phyloP scores from a whole-genome alignment of 495 filamentous ascomycete genomes.

The Penicillium tannophilum region DNA sequence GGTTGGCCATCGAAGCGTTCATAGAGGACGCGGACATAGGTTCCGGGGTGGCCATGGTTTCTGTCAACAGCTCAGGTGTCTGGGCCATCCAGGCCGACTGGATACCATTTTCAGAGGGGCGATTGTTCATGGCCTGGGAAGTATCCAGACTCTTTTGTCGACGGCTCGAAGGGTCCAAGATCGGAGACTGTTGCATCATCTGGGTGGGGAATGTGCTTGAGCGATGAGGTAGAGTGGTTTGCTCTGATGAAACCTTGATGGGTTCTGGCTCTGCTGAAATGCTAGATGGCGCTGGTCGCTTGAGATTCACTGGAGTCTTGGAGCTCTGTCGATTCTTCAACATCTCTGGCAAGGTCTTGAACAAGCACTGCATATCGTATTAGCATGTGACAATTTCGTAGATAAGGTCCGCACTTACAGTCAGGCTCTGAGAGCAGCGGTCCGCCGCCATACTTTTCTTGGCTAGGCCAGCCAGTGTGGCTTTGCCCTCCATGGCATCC shows the following conservation, averaged over 20 bases:
- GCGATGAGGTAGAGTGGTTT: constrained; percentile 40
- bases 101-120: constrained; percentile 24
- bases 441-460: constrained; percentile 88
- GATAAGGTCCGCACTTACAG: constrained; percentile 50
- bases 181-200: constrained; percentile 23
- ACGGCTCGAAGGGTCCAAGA: constrained; percentile 20
- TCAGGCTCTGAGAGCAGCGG: constrained; percentile 73
- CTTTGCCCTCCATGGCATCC: constrained; percentile 81
- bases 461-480: constrained; percentile 74
- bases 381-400: neutral
- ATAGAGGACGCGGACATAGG: constrained; percentile 21
- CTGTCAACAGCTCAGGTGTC: constrained; percentile 35
- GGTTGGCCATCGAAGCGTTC: constrained; percentile 26
- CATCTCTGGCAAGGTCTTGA: constrained; percentile 76
- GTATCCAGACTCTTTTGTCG: constrained; percentile 41
- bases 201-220: constrained; percentile 52
- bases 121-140: constrained; percentile 23
- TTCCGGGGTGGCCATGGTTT: constrained; percentile 37
- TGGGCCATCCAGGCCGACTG: constrained; percentile 34
- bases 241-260: constrained; percentile 30
- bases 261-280: constrained; percentile 26
- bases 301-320: constrained; percentile 41
- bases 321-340: constrained; percentile 59
- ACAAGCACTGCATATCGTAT: constrained; percentile 56
- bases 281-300: constrained; percentile 43